Evolutionary conservation across 768 basidiomycete genomes (phyloP).

Genomic region (Roridomyces roridus): DNA sequence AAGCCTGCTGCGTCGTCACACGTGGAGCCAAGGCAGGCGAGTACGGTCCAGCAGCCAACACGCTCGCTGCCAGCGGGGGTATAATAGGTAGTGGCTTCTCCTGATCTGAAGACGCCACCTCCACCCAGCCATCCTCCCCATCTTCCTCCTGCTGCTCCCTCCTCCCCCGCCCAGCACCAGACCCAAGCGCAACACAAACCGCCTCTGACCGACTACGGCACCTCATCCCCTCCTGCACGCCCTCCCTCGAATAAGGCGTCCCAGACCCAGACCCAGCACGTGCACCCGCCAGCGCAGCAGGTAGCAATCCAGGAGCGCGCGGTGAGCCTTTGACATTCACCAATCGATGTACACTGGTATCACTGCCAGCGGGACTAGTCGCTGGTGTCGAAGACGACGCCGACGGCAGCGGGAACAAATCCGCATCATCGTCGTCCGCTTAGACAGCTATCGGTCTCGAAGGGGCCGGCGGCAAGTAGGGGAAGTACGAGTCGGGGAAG

Average conservation of each 20-base stretch:
- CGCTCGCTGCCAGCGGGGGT: slow-evolving; percentile 15
- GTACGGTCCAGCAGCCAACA: slow-evolving; percentile 20
- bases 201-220: slow-evolving; percentile 21
- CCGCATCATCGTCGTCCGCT: slow-evolving; percentile 24
- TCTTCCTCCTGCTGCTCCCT: slow-evolving; percentile 4
- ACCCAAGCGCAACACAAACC: slow-evolving; percentile 22
- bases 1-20: not conserved
- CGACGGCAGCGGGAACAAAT: slow-evolving; percentile 24
- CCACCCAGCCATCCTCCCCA: not conserved
- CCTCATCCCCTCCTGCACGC: not conserved
- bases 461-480: not conserved
- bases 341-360: not conserved
- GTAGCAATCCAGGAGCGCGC: slow-evolving; percentile 3
- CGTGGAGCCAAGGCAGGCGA: slow-evolving; percentile 16
- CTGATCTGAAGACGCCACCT: not conserved
- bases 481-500: not conserved
- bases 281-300: slow-evolving; percentile 4
- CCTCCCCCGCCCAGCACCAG: no score
- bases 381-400: slow-evolving; percentile 8
- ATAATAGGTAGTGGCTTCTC: slow-evolving; percentile 17
- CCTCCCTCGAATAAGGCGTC: not conserved
- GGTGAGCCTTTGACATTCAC: not conserved
- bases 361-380: slow-evolving; percentile 4
- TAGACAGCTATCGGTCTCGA: not conserved
- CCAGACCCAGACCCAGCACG: not conserved